Conservation (phyloP, 2,329 filamentous ascomycete genomes). For the Pestalotiopsis sp. region DNA sequence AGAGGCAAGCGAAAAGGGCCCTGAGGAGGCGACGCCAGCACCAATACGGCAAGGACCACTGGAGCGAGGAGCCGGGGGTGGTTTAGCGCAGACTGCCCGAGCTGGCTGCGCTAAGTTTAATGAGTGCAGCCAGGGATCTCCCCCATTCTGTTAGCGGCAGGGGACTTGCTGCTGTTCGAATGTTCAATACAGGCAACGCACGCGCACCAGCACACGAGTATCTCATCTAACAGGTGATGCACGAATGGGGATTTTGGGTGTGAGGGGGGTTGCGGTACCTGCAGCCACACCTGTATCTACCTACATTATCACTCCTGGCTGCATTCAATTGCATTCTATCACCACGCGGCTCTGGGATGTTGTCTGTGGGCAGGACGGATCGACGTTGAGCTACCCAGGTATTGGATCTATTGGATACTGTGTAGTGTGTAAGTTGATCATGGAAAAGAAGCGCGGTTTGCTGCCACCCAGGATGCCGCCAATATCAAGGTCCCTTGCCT, state of each 20-base stretch:
- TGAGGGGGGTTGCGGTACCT: neutral
- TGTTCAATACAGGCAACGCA: neutral
- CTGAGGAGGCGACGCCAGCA: neutral
- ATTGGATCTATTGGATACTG: neutral
- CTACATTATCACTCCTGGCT: neutral
- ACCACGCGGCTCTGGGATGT: neutral
- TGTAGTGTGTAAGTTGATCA: neutral
- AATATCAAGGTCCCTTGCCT: neutral
- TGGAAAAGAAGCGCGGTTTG: neutral
- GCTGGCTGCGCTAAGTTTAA: constrained; percentile 45
- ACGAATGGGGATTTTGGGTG: neutral
- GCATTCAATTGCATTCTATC: neutral
- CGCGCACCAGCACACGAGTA: neutral
- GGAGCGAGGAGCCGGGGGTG: constrained; percentile 28
- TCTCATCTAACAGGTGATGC: constrained; percentile 7
- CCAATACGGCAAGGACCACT: constrained; percentile 20
- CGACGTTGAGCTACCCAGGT: neutral
- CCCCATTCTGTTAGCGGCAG: constrained; percentile 5
- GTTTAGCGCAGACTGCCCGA: constrained; percentile 38
- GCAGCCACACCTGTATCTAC: constrained; percentile 1
- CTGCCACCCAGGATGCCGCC: neutral
- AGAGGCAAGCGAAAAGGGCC: constrained; percentile 7
- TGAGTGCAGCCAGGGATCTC: constrained; percentile 35
- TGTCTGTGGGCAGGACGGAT: neutral
- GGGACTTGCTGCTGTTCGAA: neutral